A percentile compares a stretch with the other conserved stretches of the same genome.
These are phyloP conservation scores for Lactarius sanguifluus DNA, from an alignment of 768 basidiomycete genomes.

Conservation along the genomic window DNA sequence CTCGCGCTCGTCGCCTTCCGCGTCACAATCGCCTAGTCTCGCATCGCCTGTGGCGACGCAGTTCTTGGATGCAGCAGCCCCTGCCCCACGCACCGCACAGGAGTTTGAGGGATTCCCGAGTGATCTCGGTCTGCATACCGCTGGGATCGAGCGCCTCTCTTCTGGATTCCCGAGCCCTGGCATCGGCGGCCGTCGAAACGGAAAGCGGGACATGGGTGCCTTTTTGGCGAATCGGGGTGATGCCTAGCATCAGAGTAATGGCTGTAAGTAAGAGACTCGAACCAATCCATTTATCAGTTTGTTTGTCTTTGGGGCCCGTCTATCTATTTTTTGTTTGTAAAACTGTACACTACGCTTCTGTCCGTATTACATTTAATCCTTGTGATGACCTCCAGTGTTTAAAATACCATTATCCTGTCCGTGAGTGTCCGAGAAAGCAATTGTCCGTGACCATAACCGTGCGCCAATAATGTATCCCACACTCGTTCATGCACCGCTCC, in stretches of 20 bases:
- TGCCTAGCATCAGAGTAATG: neutral
- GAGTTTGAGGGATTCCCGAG: slow-evolving; percentile 41
- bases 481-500: neutral
- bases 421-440: neutral
- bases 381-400: neutral
- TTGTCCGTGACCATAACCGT: neutral
- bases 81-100: slow-evolving; percentile 31
- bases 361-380: slow-evolving; percentile 7
- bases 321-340: neutral
- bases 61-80: slow-evolving; percentile 33
- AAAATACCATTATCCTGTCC: neutral
- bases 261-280: neutral
- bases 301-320: neutral
- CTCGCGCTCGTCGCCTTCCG: slow-evolving; percentile 43
- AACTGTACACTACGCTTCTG: neutral
- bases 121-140: slow-evolving; percentile 11
- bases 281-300: neutral
- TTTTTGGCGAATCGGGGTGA: slow-evolving; percentile 26
- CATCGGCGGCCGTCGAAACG: slow-evolving; percentile 20
- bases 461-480: neutral
- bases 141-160: slow-evolving; percentile 12
- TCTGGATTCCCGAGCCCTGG: slow-evolving; percentile 27
- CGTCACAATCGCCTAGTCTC: slow-evolving; percentile 46
- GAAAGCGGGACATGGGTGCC: slow-evolving; percentile 23
- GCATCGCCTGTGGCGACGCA: slow-evolving; percentile 42